phyloP scores from a whole-genome alignment of 176 grass and related monocot species.

The Musa acuminata region DNA sequence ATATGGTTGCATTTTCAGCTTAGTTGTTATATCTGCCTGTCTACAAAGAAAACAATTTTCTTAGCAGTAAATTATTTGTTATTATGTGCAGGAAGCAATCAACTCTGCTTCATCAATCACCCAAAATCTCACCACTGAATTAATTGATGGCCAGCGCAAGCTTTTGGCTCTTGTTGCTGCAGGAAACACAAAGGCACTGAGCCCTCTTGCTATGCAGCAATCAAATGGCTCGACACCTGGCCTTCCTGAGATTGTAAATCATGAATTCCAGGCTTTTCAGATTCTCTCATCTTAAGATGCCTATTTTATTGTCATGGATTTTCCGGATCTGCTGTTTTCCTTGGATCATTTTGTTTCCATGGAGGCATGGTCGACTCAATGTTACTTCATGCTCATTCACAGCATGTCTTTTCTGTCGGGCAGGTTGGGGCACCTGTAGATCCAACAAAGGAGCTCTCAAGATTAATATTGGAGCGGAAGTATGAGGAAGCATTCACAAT shows the following conservation, averaged over 20 bases:
- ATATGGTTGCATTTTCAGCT: neutral
- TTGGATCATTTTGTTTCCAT: neutral
- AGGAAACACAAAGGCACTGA: slow-evolving; percentile 35
- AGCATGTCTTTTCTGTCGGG: slow-evolving; percentile 24
- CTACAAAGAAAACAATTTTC: neutral
- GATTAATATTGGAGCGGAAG: slow-evolving; percentile 61
- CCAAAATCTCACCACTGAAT: slow-evolving; percentile 58
- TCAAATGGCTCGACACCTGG: slow-evolving; percentile 41
- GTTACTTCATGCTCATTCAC: neutral
- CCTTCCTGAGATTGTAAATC: slow-evolving; percentile 46
- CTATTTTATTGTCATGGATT: neutral
- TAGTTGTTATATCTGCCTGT: neutral
- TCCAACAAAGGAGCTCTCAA: slow-evolving; percentile 58
- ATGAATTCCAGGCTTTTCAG: neutral
- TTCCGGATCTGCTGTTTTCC: slow-evolving; percentile 2
- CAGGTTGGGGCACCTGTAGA: slow-evolving; percentile 65
- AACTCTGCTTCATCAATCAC: slow-evolving; percentile 62
- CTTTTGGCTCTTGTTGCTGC: slow-evolving; percentile 63
- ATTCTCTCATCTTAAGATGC: neutral
- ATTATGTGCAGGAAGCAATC: slow-evolving; percentile 66
- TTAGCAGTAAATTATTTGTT: slow-evolving; percentile 9
- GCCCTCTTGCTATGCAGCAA: slow-evolving; percentile 37
- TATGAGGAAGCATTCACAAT: slow-evolving; percentile 84
- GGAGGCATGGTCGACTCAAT: slow-evolving; percentile 2
- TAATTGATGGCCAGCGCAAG: slow-evolving; percentile 76